Evolutionary conservation across 164 flowering plant species (phyloP).

Genomic region (Sextonia rubra): DNA sequence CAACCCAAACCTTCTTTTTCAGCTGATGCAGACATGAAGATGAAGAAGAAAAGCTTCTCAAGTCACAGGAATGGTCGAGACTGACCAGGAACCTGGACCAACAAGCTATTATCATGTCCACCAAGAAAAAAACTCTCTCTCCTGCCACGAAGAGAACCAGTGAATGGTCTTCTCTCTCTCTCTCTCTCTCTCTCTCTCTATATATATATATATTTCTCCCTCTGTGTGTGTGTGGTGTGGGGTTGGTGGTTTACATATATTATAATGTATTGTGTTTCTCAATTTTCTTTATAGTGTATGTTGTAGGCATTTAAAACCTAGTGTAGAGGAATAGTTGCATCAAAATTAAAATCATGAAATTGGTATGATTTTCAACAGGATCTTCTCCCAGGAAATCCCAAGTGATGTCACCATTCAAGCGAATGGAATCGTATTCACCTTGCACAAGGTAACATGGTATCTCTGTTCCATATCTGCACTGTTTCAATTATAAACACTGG

Average conservation of each 20-base stretch:
- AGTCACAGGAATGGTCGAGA: slow-evolving; percentile 36
- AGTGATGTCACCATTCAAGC: slow-evolving; percentile 68
- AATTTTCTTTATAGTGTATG: neutral
- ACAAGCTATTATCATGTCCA: slow-evolving; percentile 29
- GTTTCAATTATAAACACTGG: neutral
- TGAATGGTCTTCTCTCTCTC: slow-evolving; percentile 57
- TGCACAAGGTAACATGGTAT: slow-evolving; percentile 65
- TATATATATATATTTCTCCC: neutral
- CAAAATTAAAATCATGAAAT: slow-evolving; percentile 6
- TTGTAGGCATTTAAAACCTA: neutral
- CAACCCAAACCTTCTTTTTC: slow-evolving; percentile 4
- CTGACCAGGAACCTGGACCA: slow-evolving; percentile 28
- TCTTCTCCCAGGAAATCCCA: slow-evolving; percentile 86
- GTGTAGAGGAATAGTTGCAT: slow-evolving; percentile 4
- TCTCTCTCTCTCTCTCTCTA: neutral
- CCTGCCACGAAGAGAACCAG: slow-evolving; percentile 82
- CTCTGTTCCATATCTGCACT: neutral
- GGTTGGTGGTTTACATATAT: neutral
- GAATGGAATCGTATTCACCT: slow-evolving; percentile 67
- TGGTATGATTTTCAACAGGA: slow-evolving; percentile 51
- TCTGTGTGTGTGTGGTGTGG: neutral
- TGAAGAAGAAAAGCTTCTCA: slow-evolving; percentile 21
- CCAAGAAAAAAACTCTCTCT: slow-evolving; percentile 58
- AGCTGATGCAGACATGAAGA: slow-evolving; percentile 23
- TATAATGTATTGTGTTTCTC: neutral